Evolutionary conservation across 768 basidiomycete genomes (phyloP).

Genomic region (Cystofilobasidium macerans): DNA sequence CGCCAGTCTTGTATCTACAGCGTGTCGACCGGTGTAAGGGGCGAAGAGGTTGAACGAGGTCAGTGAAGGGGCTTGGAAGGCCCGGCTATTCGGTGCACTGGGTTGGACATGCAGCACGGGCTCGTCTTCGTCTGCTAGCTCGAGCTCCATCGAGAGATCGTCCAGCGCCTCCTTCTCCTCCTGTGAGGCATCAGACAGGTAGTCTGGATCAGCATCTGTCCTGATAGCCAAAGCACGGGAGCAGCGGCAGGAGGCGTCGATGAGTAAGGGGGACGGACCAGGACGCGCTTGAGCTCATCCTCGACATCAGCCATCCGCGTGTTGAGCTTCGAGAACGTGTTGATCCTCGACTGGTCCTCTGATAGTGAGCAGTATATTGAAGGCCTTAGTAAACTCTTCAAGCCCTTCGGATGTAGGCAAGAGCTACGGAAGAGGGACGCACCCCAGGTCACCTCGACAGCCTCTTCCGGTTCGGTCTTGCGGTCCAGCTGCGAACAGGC

Average conservation of each 20-base stretch:
- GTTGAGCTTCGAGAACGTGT: slow-evolving; percentile 81
- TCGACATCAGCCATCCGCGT: slow-evolving; percentile 60
- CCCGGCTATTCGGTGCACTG: background rate
- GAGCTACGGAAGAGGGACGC: background rate
- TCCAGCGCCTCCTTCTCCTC: slow-evolving; percentile 91
- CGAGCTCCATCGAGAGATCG: slow-evolving; percentile 74
- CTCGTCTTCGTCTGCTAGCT: slow-evolving; percentile 76
- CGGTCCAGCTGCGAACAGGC: slow-evolving; percentile 14
- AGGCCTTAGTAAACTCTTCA: too few relatives aligned
- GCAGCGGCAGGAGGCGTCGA: background rate
- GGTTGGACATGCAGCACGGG: slow-evolving; percentile 54
- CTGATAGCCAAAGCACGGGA: background rate
- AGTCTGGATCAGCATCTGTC: background rate
- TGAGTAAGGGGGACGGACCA: slow-evolving; percentile 2
- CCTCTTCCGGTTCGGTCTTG: slow-evolving; percentile 17
- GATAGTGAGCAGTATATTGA: slow-evolving; percentile 27
- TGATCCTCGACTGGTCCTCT: slow-evolving; percentile 81
- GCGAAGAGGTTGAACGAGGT: background rate
- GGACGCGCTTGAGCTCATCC: slow-evolving; percentile 42
- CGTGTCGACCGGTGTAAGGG: background rate
- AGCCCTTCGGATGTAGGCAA: too few relatives aligned
- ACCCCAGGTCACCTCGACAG: slow-evolving; percentile 27
- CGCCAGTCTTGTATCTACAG: slow-evolving; percentile 77
- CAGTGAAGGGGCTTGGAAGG: background rate
- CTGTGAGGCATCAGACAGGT: too few relatives aligned